Evolutionary conservation across 805 yeast genomes (phyloP).

Genomic region (Saturnispora kantuleensis): DNA sequence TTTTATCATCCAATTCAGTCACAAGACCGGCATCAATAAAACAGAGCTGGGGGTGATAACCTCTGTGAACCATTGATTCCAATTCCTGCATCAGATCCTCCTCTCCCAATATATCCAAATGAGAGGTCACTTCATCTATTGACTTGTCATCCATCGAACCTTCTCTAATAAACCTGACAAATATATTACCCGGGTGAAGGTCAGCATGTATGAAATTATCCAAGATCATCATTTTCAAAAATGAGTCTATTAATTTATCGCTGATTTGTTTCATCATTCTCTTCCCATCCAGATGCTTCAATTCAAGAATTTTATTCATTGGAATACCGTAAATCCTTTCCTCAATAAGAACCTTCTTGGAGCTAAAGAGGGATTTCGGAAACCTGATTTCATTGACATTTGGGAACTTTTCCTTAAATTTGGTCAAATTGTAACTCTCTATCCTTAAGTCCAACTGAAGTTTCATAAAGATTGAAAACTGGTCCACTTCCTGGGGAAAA

Average conservation of each 20-base stretch:
- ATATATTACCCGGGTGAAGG: slow-evolving; percentile 92
- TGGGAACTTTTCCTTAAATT: slow-evolving; percentile 61
- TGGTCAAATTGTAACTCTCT: slow-evolving; percentile 71
- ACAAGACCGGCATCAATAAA: slow-evolving; percentile 90
- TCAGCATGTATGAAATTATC: slow-evolving; percentile 96
- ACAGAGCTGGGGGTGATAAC: slow-evolving; percentile 77
- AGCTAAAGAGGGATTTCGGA: slow-evolving; percentile 67
- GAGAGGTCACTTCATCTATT: slow-evolving; percentile 35
- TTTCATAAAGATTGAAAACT: slow-evolving; percentile 77
- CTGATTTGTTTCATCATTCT: slow-evolving; percentile 57
- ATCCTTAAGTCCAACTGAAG: slow-evolving; percentile 83
- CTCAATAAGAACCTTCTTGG: slow-evolving; percentile 71
- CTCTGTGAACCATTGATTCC: slow-evolving; percentile 35
- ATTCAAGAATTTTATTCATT: slow-evolving; percentile 56
- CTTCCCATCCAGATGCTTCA: slow-evolving; percentile 34
- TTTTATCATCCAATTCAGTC: slow-evolving; percentile 71
- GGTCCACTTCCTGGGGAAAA: slow-evolving; percentile 86
- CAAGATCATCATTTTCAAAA: slow-evolving; percentile 81
- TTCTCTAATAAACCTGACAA: slow-evolving; percentile 39
- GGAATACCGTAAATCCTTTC: slow-evolving; percentile 79
- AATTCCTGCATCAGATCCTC: slow-evolving; percentile 33
- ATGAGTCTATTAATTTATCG: slow-evolving; percentile 82
- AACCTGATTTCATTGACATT: slow-evolving; percentile 55
- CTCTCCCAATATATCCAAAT: slow-evolving; percentile 28
- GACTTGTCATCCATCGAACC: slow-evolving; percentile 36